Percentiles rank a stretch among this genome's conserved stretches.
These are phyloP conservation scores for Thalassiosira hispida DNA, from an alignment of 352 stramenopile species.

Conservation along the genomic window DNA sequence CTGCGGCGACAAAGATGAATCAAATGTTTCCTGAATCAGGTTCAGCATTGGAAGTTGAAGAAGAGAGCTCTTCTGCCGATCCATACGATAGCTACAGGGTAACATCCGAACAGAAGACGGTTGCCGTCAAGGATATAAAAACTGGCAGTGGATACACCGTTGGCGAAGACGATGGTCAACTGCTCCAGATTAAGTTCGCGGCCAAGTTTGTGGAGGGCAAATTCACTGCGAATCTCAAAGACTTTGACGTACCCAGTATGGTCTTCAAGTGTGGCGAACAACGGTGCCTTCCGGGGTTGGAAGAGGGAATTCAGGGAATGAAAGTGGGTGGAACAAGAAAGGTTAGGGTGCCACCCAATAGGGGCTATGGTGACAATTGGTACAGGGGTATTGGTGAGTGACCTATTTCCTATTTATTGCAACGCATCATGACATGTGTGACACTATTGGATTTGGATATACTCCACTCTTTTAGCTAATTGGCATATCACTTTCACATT, in stretches of 20 bases:
- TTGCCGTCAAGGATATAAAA: conserved; percentile 43
- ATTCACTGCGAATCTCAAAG: conserved; percentile 49
- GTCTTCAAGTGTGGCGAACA: conserved; percentile 62
- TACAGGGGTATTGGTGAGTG: conserved; percentile 45
- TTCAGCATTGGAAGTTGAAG: conserved; percentile 25
- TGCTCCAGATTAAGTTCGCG: conserved; percentile 50
- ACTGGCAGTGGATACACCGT: conserved; percentile 40
- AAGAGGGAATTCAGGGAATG: conserved; percentile 90
- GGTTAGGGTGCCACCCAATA: conserved; percentile 81
- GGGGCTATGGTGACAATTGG: conserved; percentile 71
- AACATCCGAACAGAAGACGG: conserved; percentile 35
- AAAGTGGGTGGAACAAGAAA: conserved; percentile 88
- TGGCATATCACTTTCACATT: neutral
- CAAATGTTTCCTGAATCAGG: conserved; percentile 34
- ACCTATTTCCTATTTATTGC: conserved; percentile 13
- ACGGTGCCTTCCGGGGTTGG: conserved; percentile 85
- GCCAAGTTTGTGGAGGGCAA: conserved; percentile 50
- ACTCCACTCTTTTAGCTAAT: no score
- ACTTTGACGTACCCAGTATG: conserved; percentile 45
- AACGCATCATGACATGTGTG: no score
- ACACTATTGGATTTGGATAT: no score
- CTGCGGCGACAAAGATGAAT: conserved; percentile 24
- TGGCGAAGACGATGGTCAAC: conserved; percentile 25
- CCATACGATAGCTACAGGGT: conserved; percentile 44
- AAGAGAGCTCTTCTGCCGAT: conserved; percentile 15